Base-by-base conservation (phyloP, 129 eudicot species). In the Centaurea solstitialis region DNA sequence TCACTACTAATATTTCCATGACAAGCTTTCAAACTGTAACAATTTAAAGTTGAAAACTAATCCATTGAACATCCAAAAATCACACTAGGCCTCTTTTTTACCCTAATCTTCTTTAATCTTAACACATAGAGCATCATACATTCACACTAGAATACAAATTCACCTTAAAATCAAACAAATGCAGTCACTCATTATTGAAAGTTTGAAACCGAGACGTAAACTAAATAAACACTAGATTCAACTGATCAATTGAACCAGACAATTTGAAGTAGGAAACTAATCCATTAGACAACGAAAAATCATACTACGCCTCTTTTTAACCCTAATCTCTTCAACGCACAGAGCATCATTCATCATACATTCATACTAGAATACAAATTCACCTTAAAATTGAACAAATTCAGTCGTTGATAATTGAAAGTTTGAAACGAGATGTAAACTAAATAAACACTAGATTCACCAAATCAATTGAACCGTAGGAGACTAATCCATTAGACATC, bases 21-120 rank as follows among this genome's bases (percentile, higher is more conserved):
- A 43, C 45, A 40, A 22, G 38, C 7, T 68, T 21, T 68, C 21
- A 3, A 79, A 70, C 12, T 37, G 11, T 43, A 33, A 22, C 43
- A 47, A 28, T 68, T 28, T 43, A 43, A 28, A 68, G 74, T 68
- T 0, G 10, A 35, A 67, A 78, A 43, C 37, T 68, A 66, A 45
- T 65, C 68, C 22, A 5, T 70, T 35, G 43, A 3, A 73, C 77
- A 74, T 74, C 26, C 17, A 74, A 47, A 24, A 28, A 45, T 50
- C 43, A 68, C 4, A 77, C 38, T 22, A 40, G 6, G 9, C 73
- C 81, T 77, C 26, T 13, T 74, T 17, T 66, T 65, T 77, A 62
- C 64, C 80, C 79, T 76, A 76, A 61, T 35, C 17, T 35, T n/a
- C n/a, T n/a, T n/a, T n/a, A n/a, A n/a, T n/a, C 61, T 57, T 5